phyloP scores from a whole-genome alignment of 148 eudicot genomes.

The Chenopodium album region DNA sequence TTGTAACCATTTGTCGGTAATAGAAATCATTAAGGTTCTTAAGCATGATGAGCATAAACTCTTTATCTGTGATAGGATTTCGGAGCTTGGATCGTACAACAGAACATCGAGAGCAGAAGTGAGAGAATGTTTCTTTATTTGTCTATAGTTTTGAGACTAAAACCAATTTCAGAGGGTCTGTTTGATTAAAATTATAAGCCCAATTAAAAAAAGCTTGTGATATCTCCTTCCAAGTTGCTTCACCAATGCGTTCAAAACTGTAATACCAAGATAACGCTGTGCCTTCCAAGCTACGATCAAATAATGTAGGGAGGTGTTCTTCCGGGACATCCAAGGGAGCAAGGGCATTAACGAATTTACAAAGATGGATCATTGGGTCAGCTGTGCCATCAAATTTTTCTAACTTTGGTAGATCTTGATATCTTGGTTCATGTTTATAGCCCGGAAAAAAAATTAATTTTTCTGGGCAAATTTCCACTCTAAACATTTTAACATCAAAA shows the following conservation, averaged over 20 bases:
- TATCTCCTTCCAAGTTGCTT: not conserved
- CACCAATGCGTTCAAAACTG: not conserved
- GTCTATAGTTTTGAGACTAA: too few species aligned
- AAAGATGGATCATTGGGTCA: not conserved
- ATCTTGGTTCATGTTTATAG: too few species aligned
- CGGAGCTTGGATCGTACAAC: not conserved
- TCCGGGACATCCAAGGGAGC: not conserved
- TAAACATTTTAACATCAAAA: too few species aligned
- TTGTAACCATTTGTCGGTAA: not conserved
- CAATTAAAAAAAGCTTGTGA: not conserved
- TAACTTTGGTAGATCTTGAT: not conserved
- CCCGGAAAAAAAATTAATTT: too few species aligned
- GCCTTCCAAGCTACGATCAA: not conserved
- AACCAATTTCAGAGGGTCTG: not conserved
- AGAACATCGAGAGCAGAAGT: not conserved
- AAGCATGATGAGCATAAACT: too few species aligned
- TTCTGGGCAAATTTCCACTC: too few species aligned
- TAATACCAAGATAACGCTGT: not conserved
- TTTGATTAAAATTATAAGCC: not conserved
- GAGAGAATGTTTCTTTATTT: not conserved
- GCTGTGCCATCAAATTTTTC: not conserved
- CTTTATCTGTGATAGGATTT: not conserved
- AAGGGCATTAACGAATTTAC: not conserved
- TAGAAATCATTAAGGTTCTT: too few species aligned
- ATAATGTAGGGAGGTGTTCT: not conserved